Evolutionary conservation across 2,329 filamentous ascomycete genomes (phyloP).

Genomic region (Capronia americana): DNA sequence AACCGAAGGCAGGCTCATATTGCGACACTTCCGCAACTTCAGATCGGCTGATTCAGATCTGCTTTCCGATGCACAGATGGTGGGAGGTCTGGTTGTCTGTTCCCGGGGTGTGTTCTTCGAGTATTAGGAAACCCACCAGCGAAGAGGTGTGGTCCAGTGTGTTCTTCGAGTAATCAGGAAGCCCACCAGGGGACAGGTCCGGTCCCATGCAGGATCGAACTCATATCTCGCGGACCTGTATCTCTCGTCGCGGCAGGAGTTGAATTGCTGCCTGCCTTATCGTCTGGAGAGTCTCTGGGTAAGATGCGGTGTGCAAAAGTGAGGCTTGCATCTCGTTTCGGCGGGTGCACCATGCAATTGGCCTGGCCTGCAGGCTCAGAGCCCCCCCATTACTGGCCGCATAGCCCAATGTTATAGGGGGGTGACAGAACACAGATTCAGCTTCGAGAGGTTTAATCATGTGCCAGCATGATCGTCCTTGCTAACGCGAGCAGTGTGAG

Average conservation of each 20-base stretch:
- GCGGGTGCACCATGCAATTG: slow-evolving; percentile 18
- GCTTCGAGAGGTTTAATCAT: slow-evolving; percentile 12
- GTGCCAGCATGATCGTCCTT: slow-evolving; percentile 24
- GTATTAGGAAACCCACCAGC: neutral
- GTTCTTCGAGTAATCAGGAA: neutral
- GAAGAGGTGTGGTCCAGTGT: neutral
- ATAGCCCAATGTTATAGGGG: neutral
- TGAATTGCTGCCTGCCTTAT: neutral
- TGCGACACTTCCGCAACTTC: neutral
- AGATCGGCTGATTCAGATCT: neutral
- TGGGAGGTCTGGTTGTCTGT: no score
- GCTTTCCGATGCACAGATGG: neutral
- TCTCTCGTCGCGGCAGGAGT: neutral
- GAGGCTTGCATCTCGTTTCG: slow-evolving; percentile 22
- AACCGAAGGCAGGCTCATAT: neutral
- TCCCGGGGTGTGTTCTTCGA: neutral
- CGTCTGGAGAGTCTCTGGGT: neutral
- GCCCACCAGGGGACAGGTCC: neutral
- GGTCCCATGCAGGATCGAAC: neutral
- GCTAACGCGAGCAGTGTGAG: slow-evolving; percentile 1
- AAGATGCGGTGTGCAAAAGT: slow-evolving; percentile 14
- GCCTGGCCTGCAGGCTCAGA: slow-evolving; percentile 18
- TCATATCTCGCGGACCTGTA: neutral
- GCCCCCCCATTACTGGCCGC: slow-evolving; percentile 15
- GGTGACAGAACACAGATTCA: slow-evolving; percentile 2